A percentile compares a stretch with the other conserved stretches of the same genome.
phyloP scores from a whole-genome alignment of 2,329 filamentous ascomycete genomes.

The Beauveria brongniartii region DNA sequence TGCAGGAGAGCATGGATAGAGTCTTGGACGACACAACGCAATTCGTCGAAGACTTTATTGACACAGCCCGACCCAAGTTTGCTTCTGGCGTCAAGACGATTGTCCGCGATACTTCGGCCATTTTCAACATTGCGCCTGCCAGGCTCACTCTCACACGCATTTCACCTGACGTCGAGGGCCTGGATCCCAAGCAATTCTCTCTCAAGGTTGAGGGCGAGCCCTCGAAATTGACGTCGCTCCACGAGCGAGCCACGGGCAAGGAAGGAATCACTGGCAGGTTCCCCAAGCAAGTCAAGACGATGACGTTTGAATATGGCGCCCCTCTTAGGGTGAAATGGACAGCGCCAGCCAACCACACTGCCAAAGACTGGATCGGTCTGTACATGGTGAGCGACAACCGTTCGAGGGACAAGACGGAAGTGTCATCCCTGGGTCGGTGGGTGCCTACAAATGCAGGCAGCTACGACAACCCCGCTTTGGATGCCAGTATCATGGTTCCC shows the following conservation, averaged over 20 bases:
- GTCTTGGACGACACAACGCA: constrained; percentile 81
- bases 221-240: constrained; percentile 38
- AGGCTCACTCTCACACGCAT: constrained; percentile 76
- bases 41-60: constrained; percentile 84
- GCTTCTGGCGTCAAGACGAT: constrained; percentile 80
- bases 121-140: constrained; percentile 85
- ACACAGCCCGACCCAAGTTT: constrained; percentile 76
- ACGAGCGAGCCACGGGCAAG: constrained; percentile 59
- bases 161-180: constrained; percentile 70
- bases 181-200: constrained; percentile 72
- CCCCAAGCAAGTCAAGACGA: constrained; percentile 62
- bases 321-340: constrained; percentile 88
- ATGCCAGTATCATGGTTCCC: constrained; percentile 65
- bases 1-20: constrained; percentile 79
- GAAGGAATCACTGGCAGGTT: constrained; percentile 64
- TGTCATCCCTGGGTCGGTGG: constrained; percentile 86
- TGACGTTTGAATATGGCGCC: constrained; percentile 80
- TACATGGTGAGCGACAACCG: constrained; percentile 95
- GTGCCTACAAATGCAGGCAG: constrained; percentile 67
- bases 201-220: constrained; percentile 63
- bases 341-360: constrained; percentile 78
- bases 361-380: constrained; percentile 89
- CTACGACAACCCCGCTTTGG: constrained; percentile 68
- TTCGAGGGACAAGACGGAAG: constrained; percentile 73
- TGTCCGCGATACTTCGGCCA: constrained; percentile 74